phyloP scores from a whole-genome alignment of 495 filamentous ascomycete species.

The Staphylotrichum tortipilum region DNA sequence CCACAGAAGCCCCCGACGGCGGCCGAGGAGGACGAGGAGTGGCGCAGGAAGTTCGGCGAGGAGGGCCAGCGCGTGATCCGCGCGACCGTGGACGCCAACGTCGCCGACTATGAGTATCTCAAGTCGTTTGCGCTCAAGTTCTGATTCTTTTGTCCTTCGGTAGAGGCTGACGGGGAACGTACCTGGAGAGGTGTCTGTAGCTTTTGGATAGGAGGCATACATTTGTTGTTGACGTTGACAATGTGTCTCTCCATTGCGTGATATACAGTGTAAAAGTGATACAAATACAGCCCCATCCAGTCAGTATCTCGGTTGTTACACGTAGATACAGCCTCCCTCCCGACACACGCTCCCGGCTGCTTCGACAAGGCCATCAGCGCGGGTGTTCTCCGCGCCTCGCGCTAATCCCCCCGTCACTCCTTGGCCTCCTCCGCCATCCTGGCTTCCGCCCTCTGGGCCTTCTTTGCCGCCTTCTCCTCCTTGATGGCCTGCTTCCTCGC shows the following conservation, averaged over 20 bases:
- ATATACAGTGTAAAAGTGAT: constrained; percentile 5
- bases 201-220: constrained; percentile 1
- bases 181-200: no score
- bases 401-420: no score
- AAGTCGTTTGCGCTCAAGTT: constrained; percentile 70
- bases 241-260: neutral
- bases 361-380: no score
- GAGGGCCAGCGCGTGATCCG: constrained; percentile 68
- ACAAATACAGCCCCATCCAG: constrained; percentile 4
- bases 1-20: constrained; percentile 29
- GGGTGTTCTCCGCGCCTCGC: no score
- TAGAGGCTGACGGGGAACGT: neutral
- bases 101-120: constrained; percentile 83
- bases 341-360: no score
- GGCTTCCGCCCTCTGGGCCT: no score
- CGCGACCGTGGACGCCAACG: constrained; percentile 66
- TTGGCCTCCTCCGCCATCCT: no score
- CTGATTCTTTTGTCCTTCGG: neutral
- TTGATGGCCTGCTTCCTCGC: no score
- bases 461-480: no score
- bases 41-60: constrained; percentile 73
- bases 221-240: no score
- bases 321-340: no score
- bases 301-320: no score
- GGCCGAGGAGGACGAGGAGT: constrained; percentile 67